Evolutionary conservation across 2,329 filamentous ascomycete species (phyloP), one percentile per base, ranked within the genome.

Genomic region (Fusarium succisae): DNA sequence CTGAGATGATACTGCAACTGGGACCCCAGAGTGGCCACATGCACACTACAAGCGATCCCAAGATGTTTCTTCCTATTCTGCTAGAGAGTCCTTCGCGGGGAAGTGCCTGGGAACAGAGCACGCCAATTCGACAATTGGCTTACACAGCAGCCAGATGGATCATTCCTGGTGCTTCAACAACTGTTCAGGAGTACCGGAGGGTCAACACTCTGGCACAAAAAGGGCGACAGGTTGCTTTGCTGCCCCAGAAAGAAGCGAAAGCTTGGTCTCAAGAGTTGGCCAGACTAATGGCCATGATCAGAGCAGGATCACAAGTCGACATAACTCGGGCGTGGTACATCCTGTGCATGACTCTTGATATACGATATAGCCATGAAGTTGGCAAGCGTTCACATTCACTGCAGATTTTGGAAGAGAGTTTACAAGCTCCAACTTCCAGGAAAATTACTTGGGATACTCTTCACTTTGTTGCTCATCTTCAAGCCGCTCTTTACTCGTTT

Each of bases 21-120:
- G 69, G 70, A 4, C 32, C 51, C 13, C 35, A 68, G 4, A 53
- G 51, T 26, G 43, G 59, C 37, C 50, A 54, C 24, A 64, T 63
- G 5, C 70, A 80, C 6, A 66, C 73, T 2, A 76, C 82, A 3
- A 22, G 44, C 26, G 39, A 73, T 10, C 26, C 56, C 18, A 81
- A 86, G 45, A 86, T 94, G 18, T 95, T 92, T 78, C 85, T 95
- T 2, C 91, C 92, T 0, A 85, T 91, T 28, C 80, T 94, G 1
- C 82, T 91, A 15, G 90, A 92, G 71, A 87, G 86, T 64, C 86
- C 87, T 24, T 77, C 80, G n/a, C 85, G 86, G 37, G 85, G 86
- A 48, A 91, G 86, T 75, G 87, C 88, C 22, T 91, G 90, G 90
- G 84, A 86, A 60, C 83, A 87, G 65, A 88, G 88, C 62, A 84